Evolutionary conservation across 805 yeast species (phyloP), one percentile per base, ranked within the genome.

Genomic region (Yarrowia yakushimensis): DNA sequence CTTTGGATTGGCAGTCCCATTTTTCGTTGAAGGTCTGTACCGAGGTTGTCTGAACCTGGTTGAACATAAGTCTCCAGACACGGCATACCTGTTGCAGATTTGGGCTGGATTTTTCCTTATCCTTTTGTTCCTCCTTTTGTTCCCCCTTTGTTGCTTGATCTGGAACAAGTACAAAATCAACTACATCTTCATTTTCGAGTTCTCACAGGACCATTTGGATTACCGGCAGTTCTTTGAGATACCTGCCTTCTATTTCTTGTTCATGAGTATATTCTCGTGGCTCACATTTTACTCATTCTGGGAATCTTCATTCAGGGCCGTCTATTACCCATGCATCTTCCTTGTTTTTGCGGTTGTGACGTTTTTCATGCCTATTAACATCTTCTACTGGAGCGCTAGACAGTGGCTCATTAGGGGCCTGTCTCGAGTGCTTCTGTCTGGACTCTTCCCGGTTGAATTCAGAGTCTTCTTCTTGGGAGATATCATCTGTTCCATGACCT

Each of bases 401-500:
- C 79, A 79, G 63, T 94, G 97, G 97, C 69, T 93, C 2, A 77
- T 86, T 18, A 74, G 85, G 13, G 85, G 96, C 0, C 63, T 85
- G 1, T 82, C 92, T 79, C 79, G 99, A 69, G 76, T 94, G 54
- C 31, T 86, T 0, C 77, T 88, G 10, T 87, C 96, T 1, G 98
- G 98, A 0, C 78, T 91, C 42, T 94, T 87, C 69, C 97, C 98
- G 0, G 97, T 94, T 61, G 98, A 93, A 74, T 94, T 94, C 71
- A 81, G 92, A 63, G 99, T 94, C 74, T 93, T 94, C 78, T 90
- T 90, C 72, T 66, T 93, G 50, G 99, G 98, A 20, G 99, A 94
- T 73, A 85, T 94, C 30, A 77, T 93, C 59, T 88, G 96, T 73
- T 88, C 96, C 28, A 78, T 94, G 69, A 88, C 97, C 0, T 94